Conservation (phyloP, 495 filamentous ascomycete species). For the Trichoderma virens region DNA sequence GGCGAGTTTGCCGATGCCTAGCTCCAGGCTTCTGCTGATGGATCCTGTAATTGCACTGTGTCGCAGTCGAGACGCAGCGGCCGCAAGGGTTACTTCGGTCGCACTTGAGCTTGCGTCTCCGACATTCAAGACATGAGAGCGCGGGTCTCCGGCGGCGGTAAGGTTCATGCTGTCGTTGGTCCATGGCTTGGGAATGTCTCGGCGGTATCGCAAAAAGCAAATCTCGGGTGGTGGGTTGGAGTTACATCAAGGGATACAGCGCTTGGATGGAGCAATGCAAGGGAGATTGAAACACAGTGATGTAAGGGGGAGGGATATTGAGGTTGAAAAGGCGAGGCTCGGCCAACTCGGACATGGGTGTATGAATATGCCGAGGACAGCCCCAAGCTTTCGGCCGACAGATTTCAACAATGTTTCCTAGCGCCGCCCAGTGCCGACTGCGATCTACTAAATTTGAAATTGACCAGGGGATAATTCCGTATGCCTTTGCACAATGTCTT, state of each 20-base stretch:
- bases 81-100: slow-evolving; percentile 36
- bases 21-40: too few relatives aligned
- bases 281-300: neutral
- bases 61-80: slow-evolving; percentile 30
- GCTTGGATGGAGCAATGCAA: neutral
- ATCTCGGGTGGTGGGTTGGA: neutral
- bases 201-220: neutral
- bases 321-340: neutral
- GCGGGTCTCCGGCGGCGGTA: slow-evolving; percentile 31
- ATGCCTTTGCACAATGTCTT: too few relatives aligned
- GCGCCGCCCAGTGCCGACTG: neutral
- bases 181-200: slow-evolving; percentile 10
- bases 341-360: neutral
- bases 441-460: neutral
- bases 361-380: neutral
- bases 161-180: slow-evolving; percentile 19
- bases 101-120: slow-evolving; percentile 46
- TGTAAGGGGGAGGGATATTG: neutral
- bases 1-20: too few relatives aligned
- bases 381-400: neutral
- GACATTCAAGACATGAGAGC: slow-evolving; percentile 38
- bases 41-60: slow-evolving; percentile 15
- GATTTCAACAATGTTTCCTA: neutral
- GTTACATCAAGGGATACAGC: neutral
- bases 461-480: too few relatives aligned